phyloP scores from a whole-genome alignment of 768 basidiomycete genomes.

The Boletales sp. region DNA sequence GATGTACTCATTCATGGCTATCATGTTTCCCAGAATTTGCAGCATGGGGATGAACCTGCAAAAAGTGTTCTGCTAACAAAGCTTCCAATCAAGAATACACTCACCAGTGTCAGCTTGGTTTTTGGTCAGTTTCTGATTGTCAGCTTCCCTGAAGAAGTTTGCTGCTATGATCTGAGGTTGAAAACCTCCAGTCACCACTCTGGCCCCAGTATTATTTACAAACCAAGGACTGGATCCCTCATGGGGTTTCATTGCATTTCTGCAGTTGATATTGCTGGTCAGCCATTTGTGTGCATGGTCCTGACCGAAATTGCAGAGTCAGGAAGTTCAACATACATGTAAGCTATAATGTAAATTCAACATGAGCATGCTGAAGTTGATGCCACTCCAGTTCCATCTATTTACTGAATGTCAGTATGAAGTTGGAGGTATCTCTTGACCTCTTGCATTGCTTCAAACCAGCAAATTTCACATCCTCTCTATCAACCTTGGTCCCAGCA shows the following conservation, averaged over 20 bases:
- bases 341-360: not conserved
- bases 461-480: too few relatives aligned
- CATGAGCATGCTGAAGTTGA: not conserved
- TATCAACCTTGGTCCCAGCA: too few relatives aligned
- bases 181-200: not conserved
- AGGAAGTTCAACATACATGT: too few relatives aligned
- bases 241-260: not conserved
- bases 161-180: not conserved
- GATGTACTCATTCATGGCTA: not conserved
- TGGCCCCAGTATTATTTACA: not conserved
- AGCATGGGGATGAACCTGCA: not conserved
- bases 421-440: too few relatives aligned
- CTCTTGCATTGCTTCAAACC: too few relatives aligned
- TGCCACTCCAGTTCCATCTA: too few relatives aligned
- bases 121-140: not conserved
- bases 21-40: not conserved
- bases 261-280: not conserved
- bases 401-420: too few relatives aligned
- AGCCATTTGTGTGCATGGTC: not conserved
- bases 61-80: not conserved
- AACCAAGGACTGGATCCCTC: not conserved
- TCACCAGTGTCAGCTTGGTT: not conserved
- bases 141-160: not conserved
- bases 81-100: not conserved
- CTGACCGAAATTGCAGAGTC: too few relatives aligned